Evolutionary conservation across 768 basidiomycete species (phyloP), one percentile per base, ranked within the genome.

Genomic region (Boletus rubropictus): DNA sequence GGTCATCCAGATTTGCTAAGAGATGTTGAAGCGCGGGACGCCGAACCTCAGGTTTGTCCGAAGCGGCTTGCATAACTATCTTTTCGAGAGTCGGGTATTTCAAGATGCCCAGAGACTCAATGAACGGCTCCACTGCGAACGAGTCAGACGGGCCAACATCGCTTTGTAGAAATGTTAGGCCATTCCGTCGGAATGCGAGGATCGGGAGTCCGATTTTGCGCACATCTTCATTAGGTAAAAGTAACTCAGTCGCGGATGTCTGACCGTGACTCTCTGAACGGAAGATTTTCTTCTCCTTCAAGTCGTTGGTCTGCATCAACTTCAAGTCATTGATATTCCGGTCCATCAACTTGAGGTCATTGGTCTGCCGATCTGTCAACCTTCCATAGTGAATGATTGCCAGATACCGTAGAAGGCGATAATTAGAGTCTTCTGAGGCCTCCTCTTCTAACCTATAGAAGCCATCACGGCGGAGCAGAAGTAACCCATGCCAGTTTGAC

Each of bases 141-240:
- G 34, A 6, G 17, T 21, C 18, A 29, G 34, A 31, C 4, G 25
- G 6, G 34, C 36, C 45, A 12, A 36, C 7, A 25, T 1, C 12
- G 21, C 3, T 18, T 17, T 42, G 42, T 5, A 33, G 27, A 29
- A 17, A 17, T 28, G n/a, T 9, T 15, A 35, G 7, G n/a, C 22
- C 7, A 3, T 35, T 34, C 12, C 7, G 27, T 15, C 45, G 50
- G 12, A 57, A 48, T 20, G 45, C 86, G 27, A 97, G 74, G 5
- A 93, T 60, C 4, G 93, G 92, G n/a, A 98, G 67, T 11, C 77
- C 78, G 7, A 97, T 70, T 35, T 76, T 69, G 18, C 86, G 75
- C 46, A 91, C 75, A 2, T 73, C 68, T 25, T 81, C 81, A 0
- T 77, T 54, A 1, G 94, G 95, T 55, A 94, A 88, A 60, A 93